Evolutionary conservation across 345 rosid species (phyloP).

Genomic region (Adansonia digitata): DNA sequence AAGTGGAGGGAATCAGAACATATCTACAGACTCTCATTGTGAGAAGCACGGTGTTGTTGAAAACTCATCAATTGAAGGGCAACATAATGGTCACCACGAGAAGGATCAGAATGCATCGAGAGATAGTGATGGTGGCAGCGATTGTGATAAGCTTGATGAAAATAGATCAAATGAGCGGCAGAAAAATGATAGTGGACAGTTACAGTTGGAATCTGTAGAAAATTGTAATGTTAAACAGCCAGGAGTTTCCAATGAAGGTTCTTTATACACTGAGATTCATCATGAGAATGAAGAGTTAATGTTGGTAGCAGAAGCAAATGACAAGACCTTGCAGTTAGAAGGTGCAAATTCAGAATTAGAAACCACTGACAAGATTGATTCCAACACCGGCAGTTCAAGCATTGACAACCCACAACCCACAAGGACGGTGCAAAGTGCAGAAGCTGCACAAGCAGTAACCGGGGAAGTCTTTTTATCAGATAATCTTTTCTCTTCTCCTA

Average conservation of each 20-base stretch:
- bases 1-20: not conserved
- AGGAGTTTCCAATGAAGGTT: conserved; percentile 13
- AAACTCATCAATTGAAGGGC: conserved; percentile 19
- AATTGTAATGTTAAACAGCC: conserved; percentile 7
- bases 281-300: conserved; percentile 22
- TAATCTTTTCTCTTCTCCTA: conserved; percentile 12
- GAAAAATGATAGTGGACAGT: conserved; percentile 18
- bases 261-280: conserved; percentile 16
- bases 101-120: not conserved
- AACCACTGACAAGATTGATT: conserved; percentile 4
- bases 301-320: conserved; percentile 14
- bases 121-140: not conserved
- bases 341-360: conserved; percentile 20
- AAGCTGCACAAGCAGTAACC: no score
- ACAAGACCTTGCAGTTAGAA: conserved; percentile 13
- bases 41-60: conserved; percentile 7
- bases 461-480: conserved; percentile 18
- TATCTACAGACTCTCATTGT: not conserved
- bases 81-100: not conserved
- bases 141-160: conserved; percentile 12
- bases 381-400: conserved; percentile 8
- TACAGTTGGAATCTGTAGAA: conserved; percentile 10
- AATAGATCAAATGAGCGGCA: conserved; percentile 22
- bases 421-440: no score
- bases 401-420: not conserved